Percentiles rank a stretch among this genome's conserved stretches.
These are phyloP conservation scores for Mortierella sp. DNA, from an alignment of 371 early-diverging fungal genomes.

Conservation along the genomic window DNA sequence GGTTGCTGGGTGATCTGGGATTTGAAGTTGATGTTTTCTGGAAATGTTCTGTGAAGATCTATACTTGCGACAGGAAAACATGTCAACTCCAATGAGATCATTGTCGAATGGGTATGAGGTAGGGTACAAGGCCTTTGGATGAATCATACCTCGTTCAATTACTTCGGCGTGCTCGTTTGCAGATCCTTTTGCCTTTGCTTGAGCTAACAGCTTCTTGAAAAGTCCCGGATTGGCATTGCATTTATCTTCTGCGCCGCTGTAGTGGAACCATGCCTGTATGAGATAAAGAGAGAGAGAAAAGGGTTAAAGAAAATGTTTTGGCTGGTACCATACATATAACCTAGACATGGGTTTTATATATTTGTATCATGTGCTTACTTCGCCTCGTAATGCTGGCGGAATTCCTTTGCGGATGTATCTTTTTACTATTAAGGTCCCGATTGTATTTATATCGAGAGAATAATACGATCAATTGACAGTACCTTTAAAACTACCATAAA, in stretches of 20 bases:
- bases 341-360: too few species aligned
- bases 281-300: background rate
- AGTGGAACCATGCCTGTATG: conserved; percentile 81
- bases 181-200: conserved; percentile 65
- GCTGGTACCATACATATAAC: too few species aligned
- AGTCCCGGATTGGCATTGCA: conserved; percentile 70
- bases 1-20: conserved; percentile 55
- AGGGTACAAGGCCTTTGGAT: background rate
- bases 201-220: conserved; percentile 66
- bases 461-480: background rate
- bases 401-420: conserved; percentile 88
- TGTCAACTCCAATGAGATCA: too few species aligned
- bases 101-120: background rate
- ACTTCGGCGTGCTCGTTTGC: conserved; percentile 79
- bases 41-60: conserved; percentile 88
- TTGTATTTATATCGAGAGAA: background rate
- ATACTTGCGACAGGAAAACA: background rate
- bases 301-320: background rate
- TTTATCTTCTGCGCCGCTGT: conserved; percentile 84
- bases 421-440: conserved; percentile 65
- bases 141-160: conserved; percentile 75
- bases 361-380: conserved; percentile 56
- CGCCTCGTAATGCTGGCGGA: conserved; percentile 79
- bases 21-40: conserved; percentile 80
- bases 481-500: background rate